Base-by-base conservation (phyloP, 306 rosid genomes). In the Neltuma alba region DNA sequence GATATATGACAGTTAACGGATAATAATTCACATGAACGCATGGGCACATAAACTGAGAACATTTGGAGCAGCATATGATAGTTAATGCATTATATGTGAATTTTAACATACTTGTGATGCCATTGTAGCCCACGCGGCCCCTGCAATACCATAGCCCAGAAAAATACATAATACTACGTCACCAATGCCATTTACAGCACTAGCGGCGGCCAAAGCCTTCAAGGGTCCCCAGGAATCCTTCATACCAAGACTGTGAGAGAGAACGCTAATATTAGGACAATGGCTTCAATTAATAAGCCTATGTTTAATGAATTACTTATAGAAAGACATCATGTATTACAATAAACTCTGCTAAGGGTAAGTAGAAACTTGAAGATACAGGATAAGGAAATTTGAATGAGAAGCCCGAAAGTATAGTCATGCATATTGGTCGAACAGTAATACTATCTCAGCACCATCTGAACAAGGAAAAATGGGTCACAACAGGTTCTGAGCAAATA, bases 191-290 rank as follows among this genome's bases (percentile, higher is more conserved):
- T 85, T 85, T 79, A 85, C 47, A 63, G 50, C 70, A 47, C 72
- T 79, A 30, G 88, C 88, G 54, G 84, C 86, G 57, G 77, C 88
- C 82, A 85, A 79, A 71, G 86, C 76, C 78, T 82, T 85, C 84
- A 82, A 72, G 82, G 88, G 88, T 65, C 88, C 88, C 84, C 85
- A 85, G 5, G 88, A 85, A 82, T 85, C 88, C 79, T 85, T 85
- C 88, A 85, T 85, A 34, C 88, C 86, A 76, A 85, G 88, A 79
- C 88, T 85, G 76, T 20, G 16, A 38, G 10, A 52, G 63, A 37
- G 42, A 82, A 61, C 50, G 61, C 14, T 37, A 73, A 61, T 60
- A 78, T 18, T 58, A 45, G 28, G 74, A 58, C 9, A 64, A 69
- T 1, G 7, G 18, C 60, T 81, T 66, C 41, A 76, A 21, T 31